These are phyloP conservation scores for Diplogelasinospora grovesii DNA, from an alignment of 495 filamentous ascomycete species.

Conservation along the genomic window DNA sequence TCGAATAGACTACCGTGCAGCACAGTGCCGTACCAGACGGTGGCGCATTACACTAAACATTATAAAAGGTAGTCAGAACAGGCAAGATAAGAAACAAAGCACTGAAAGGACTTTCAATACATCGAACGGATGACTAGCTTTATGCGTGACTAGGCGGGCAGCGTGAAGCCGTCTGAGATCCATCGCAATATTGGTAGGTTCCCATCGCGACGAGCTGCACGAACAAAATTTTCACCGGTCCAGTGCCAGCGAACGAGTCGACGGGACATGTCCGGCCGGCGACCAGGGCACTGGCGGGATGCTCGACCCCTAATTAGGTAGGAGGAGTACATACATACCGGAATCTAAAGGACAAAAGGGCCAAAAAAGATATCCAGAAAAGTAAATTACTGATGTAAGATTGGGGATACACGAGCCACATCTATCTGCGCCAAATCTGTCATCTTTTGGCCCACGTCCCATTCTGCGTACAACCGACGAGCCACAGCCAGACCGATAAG, in stretches of 20 bases:
- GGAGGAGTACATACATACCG: neutral
- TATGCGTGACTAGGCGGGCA: too few relatives aligned
- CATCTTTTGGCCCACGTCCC: neutral
- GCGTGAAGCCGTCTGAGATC: too few relatives aligned
- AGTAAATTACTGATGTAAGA: conserved; percentile 9
- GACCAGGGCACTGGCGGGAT: conserved; percentile 1
- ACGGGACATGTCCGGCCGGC: conserved; percentile 10
- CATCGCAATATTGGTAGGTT: neutral
- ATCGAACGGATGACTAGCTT: too few relatives aligned
- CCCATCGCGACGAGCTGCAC: neutral
- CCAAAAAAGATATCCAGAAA: conserved; percentile 2
- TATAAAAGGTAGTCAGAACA: too few relatives aligned
- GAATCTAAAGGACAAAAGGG: conserved; percentile 12
- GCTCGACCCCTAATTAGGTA: too few relatives aligned
- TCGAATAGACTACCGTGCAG: too few relatives aligned
- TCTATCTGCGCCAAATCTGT: conserved; percentile 5
- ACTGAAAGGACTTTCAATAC: too few relatives aligned
- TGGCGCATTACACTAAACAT: too few relatives aligned
- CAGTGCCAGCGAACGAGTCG: conserved; percentile 3
- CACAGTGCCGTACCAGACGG: too few relatives aligned
- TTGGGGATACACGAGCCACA: conserved; percentile 13
- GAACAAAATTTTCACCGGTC: conserved; percentile 2
- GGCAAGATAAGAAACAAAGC: too few relatives aligned
- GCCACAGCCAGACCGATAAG: too few relatives aligned
- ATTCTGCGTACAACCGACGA: too few relatives aligned